These are phyloP conservation scores for Phalaenopsis aphrodite DNA, from an alignment of 106 monocot species.

Conservation along the genomic window DNA sequence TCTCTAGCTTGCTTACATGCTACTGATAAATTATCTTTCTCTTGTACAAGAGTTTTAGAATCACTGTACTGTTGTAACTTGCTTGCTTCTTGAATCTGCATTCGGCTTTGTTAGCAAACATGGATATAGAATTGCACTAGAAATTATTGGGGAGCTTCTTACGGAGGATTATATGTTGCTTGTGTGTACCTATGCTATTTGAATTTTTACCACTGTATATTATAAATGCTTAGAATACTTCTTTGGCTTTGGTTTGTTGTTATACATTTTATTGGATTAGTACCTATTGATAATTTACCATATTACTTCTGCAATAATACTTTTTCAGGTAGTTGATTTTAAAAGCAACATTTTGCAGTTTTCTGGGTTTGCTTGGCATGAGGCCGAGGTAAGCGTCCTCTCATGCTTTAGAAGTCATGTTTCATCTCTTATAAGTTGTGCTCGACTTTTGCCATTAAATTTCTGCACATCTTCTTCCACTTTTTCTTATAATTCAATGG, in stretches of 20 bases:
- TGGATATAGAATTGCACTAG: too few relatives aligned
- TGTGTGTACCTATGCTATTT: neutral
- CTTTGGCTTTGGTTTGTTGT: neutral
- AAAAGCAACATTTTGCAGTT: slow-evolving; percentile 69
- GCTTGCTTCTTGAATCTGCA: too few relatives aligned
- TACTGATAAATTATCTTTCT: too few relatives aligned
- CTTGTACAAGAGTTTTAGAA: too few relatives aligned
- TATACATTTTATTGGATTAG: neutral
- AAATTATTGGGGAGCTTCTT: neutral
- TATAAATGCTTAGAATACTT: neutral
- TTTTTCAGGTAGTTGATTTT: slow-evolving; percentile 56
- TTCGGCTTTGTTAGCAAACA: too few relatives aligned
- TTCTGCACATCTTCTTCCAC: neutral
- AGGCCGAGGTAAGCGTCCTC: slow-evolving; percentile 48
- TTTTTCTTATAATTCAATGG: neutral
- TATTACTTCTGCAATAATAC: neutral
- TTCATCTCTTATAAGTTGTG: neutral
- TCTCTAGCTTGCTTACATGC: too few relatives aligned
- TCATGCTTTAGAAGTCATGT: neutral
- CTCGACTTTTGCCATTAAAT: too few relatives aligned
- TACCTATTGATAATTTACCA: neutral
- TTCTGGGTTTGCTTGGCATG: slow-evolving; percentile 86
- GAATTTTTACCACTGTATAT: neutral
- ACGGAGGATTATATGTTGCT: neutral
- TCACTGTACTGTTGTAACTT: too few relatives aligned